Evolutionary conservation across 2,329 filamentous ascomycete species (phyloP), one percentile per base, ranked within the genome.

Genomic region (Pezicula carpinea): DNA sequence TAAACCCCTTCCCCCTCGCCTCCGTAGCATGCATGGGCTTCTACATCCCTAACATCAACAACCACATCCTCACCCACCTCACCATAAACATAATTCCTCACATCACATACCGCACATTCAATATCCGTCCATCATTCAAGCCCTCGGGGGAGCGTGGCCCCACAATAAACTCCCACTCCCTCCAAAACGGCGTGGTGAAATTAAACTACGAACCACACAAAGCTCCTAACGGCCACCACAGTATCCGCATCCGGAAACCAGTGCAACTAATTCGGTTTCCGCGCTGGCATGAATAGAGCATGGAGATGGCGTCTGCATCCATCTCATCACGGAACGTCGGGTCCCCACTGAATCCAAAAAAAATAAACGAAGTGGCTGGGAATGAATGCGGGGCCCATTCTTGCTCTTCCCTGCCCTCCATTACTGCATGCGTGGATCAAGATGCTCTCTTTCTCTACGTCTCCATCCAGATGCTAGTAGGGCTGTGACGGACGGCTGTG

Each of bases 381-480:
- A 60, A 43, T 2, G 55, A 61, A 48, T 4, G 34, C 50, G 29
- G 55, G 60, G 2, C 53, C 35, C 6, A 56, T 34, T 22, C 56
- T 76, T 14, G 70, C 75, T n/a, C n/a, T 29, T 29, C 8, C 5
- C 5, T 29, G n/a, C 13, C 79, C 79, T 0, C 77, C 79, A 59
- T 80, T 82, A 50, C 77, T 81, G 70, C 82, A 78, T 53, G 66
- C 64, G 46, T 81, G 77, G 1, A 76, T 58, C 15, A 80, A 62
- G 11, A 81, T 63, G 2, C 68, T 63, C 40, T 61, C 59, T 17
- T 62, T 49, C 2, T 19, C 34, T 8, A 46, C 39, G 19, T 48
- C 44, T 10, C 17, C 13, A 10, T 13, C 17, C 4, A 26, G 31
- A 21, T 6, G 54, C 45, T 1, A 59, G 49, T 1, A 59, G 26